Evolutionary conservation across 2,329 filamentous ascomycete species (phyloP).

Genomic region (Aspergillus eucalypticola): DNA sequence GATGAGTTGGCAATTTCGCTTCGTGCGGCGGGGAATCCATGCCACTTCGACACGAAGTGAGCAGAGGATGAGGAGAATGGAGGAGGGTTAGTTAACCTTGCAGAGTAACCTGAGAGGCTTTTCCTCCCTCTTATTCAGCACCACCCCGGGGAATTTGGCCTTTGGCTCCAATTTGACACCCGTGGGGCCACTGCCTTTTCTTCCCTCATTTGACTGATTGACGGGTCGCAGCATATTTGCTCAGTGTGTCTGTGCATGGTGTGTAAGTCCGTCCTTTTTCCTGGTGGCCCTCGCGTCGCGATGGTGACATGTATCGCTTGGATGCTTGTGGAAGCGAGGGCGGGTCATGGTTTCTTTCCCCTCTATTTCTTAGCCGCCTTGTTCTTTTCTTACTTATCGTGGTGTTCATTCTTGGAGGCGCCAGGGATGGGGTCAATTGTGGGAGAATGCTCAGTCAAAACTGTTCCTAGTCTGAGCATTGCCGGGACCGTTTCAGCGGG

Average conservation of each 20-base stretch:
- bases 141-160: slow-evolving; percentile 10
- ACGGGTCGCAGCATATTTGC: slow-evolving; percentile 14
- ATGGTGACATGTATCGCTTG: slow-evolving; percentile 8
- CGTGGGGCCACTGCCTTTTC: not conserved
- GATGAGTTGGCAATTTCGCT: slow-evolving; percentile 68
- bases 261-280: slow-evolving; percentile 13
- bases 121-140: slow-evolving; percentile 15
- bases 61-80: slow-evolving; percentile 10
- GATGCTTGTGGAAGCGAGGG: not conserved
- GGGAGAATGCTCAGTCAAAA: no score
- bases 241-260: slow-evolving; percentile 18
- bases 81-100: slow-evolving; percentile 14
- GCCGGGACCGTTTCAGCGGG: no score
- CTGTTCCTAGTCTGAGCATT: no score
- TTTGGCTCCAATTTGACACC: no score
- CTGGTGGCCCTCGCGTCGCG: not conserved
- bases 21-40: slow-evolving; percentile 49
- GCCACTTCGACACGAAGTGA: slow-evolving; percentile 37
- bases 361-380: no score
- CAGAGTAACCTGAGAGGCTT: slow-evolving; percentile 13
- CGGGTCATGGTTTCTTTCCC: not conserved
- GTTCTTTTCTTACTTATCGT: not conserved
- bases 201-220: slow-evolving; percentile 2
- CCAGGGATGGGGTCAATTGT: not conserved
- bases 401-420: not conserved